Evolutionary conservation across 495 filamentous ascomycete genomes (phyloP), one percentile per base, ranked within the genome.

Genomic region (Penicillium goetzii): DNA sequence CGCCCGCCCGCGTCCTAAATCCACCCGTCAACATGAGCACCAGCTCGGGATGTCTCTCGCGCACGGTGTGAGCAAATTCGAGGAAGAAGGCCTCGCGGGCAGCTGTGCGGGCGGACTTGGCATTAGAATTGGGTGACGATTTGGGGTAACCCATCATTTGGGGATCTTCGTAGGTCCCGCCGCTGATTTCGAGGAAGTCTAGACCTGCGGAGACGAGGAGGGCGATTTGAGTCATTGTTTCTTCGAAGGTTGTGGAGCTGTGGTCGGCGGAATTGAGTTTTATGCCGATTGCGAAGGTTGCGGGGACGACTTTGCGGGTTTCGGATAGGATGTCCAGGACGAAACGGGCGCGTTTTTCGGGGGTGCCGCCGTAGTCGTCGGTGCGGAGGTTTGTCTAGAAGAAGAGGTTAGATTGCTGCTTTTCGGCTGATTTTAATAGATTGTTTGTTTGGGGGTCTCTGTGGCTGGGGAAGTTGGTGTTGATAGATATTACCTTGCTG

Each of bases 211-310:
- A 73, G 9, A 72, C 71, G 15, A 89, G 78, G 11, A 85, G 74
- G 14, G 68, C 56, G 56, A 88, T 76, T 71, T 88, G 86, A 17
- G 76, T 76, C 66, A 89, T 76, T 38, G 75, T 80, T 19, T 80
- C 81, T 63, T 80, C 77, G 53, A 86, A 68, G 50, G 73, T 77
- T 9, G 76, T 65, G 6, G 69, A 73, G 71, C 76, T 77, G 71
- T 80, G 78, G 60, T 89, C 87, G 2, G 80, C 84, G 8, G 84
- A 86, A 70, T 88, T 89, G 34, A 89, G 63, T 70, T 89, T 89
- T 47, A 89, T 79, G 17, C 86, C 85, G 41, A 89, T 78, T 51
- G 74, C 77, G 66, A 89, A 88, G 0, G 66, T 70, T 4, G 73
- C 5, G 0, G 80, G 81, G 1, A 82, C 82, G 19, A 73, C 80